These are phyloP conservation scores for Prunus dulcis DNA, from an alignment of 306 rosid genomes.

Conservation along the genomic window DNA sequence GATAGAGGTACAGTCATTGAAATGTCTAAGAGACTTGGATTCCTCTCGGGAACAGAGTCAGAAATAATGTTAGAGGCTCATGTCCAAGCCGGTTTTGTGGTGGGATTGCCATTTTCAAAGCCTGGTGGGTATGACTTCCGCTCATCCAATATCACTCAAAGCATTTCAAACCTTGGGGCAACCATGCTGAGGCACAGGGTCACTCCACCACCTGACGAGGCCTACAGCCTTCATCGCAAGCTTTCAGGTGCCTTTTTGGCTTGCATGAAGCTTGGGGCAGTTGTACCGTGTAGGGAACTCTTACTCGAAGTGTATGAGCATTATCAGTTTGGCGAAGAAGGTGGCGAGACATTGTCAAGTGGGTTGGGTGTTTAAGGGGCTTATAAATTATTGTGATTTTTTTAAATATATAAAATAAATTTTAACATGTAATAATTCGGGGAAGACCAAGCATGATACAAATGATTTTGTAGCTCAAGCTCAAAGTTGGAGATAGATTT, in stretches of 20 bases:
- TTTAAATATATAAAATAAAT: not conserved
- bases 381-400: not conserved
- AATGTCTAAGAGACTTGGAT: slow-evolving; percentile 92
- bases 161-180: slow-evolving; percentile 77
- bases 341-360: slow-evolving; percentile 35
- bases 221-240: slow-evolving; percentile 92
- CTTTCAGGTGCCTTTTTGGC: slow-evolving; percentile 92
- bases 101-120: slow-evolving; percentile 82
- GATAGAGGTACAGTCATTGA: slow-evolving; percentile 69
- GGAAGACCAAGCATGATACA: not conserved
- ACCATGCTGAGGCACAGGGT: slow-evolving; percentile 93
- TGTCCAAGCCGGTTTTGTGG: slow-evolving; percentile 91
- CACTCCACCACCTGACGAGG: slow-evolving; percentile 96
- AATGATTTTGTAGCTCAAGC: not conserved
- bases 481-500: not conserved
- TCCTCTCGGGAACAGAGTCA: slow-evolving; percentile 79
- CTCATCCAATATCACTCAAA: slow-evolving; percentile 62
- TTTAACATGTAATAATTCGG: not conserved
- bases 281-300: slow-evolving; percentile 83
- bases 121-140: slow-evolving; percentile 68
- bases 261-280: slow-evolving; percentile 85
- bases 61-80: slow-evolving; percentile 92
- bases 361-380: slow-evolving; percentile 29
- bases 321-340: slow-evolving; percentile 59
- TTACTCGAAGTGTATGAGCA: slow-evolving; percentile 53